Evolutionary conservation across 1,284 basidiomycete species (phyloP).

Genomic region (Apiotrichum porosum): DNA sequence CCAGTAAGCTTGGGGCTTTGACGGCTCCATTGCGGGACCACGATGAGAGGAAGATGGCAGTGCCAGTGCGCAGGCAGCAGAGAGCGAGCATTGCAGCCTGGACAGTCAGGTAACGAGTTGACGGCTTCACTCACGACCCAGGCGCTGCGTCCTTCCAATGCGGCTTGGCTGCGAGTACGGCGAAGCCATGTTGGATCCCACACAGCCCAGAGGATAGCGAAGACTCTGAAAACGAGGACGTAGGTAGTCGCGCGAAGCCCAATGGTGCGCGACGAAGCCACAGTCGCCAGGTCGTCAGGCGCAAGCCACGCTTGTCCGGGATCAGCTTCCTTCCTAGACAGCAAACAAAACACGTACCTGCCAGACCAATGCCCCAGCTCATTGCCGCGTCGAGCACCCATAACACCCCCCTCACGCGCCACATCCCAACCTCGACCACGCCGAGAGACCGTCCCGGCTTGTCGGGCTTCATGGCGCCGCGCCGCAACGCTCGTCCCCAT

Average conservation of each 20-base stretch:
- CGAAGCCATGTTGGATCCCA: slow-evolving; percentile 43
- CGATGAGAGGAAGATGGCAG: background rate
- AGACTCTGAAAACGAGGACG: slow-evolving; percentile 6
- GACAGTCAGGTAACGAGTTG: background rate
- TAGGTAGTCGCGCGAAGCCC: background rate
- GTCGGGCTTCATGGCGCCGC: slow-evolving; percentile 12
- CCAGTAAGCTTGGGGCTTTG: background rate
- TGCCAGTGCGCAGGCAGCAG: slow-evolving; percentile 1
- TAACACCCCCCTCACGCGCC: slow-evolving; percentile 25
- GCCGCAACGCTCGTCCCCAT: slow-evolving; percentile 48
- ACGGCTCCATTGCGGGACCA: background rate
- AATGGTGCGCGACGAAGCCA: too few species aligned
- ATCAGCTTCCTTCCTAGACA: background rate
- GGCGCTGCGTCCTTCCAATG: slow-evolving; percentile 18
- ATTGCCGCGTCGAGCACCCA: slow-evolving; percentile 13
- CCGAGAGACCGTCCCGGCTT: slow-evolving; percentile 1
- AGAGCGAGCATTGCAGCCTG: slow-evolving; percentile 7
- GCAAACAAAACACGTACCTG: slow-evolving; percentile 13
- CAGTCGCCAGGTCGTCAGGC: background rate
- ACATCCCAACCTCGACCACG: slow-evolving; percentile 19
- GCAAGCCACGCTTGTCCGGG: background rate
- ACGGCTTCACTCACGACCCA: slow-evolving; percentile 30
- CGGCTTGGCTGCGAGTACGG: slow-evolving; percentile 8
- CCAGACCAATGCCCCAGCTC: slow-evolving; percentile 13
- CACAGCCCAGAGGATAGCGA: slow-evolving; percentile 35